Percentiles rank a stretch among this genome's conserved stretches.
These are phyloP conservation scores for Macrotyloma uniflorum DNA, from an alignment of 306 rosid species.

Conservation along the genomic window DNA sequence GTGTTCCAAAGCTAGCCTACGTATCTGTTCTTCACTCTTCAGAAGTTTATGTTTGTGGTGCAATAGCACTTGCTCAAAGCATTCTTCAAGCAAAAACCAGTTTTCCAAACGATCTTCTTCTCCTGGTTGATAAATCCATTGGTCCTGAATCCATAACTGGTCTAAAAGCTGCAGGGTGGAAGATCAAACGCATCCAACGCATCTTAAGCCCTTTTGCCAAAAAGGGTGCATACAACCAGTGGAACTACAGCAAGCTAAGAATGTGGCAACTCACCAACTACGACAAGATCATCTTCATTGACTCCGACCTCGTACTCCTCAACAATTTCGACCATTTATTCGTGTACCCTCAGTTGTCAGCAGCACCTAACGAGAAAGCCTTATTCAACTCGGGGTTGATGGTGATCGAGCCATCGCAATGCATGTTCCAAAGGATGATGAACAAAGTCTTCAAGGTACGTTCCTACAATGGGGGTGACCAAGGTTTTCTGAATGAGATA, in stretches of 20 bases:
- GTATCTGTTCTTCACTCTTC: slow-evolving; percentile 83
- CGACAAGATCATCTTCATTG: slow-evolving; percentile 70
- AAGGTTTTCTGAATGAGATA: slow-evolving; percentile 75
- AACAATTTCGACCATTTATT: slow-evolving; percentile 53
- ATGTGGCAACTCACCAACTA: slow-evolving; percentile 70
- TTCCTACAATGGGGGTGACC: slow-evolving; percentile 85
- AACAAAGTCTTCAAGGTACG: slow-evolving; percentile 33
- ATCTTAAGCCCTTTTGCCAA: slow-evolving; percentile 61
- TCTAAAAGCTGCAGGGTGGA: slow-evolving; percentile 74
- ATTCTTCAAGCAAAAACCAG: slow-evolving; percentile 37
- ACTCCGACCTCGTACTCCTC: slow-evolving; percentile 64
- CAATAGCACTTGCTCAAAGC: slow-evolving; percentile 86
- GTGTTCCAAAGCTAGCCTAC: slow-evolving; percentile 54
- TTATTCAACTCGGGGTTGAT: slow-evolving; percentile 79
- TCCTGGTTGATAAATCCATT: slow-evolving; percentile 71
- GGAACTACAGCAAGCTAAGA: slow-evolving; percentile 90
- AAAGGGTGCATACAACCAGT: slow-evolving; percentile 62
- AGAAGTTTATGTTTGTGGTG: slow-evolving; percentile 87
- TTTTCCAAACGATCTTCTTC: slow-evolving; percentile 55
- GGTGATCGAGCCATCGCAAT: slow-evolving; percentile 77
- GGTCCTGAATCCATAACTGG: slow-evolving; percentile 44
- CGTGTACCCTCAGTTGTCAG: slow-evolving; percentile 61
- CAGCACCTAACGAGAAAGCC: slow-evolving; percentile 50
- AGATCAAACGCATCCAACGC: slow-evolving; percentile 52
- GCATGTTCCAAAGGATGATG: slow-evolving; percentile 70